Evolutionary conservation across 2,329 filamentous ascomycete species (phyloP).

Genomic region (Calonectria pteridis): DNA sequence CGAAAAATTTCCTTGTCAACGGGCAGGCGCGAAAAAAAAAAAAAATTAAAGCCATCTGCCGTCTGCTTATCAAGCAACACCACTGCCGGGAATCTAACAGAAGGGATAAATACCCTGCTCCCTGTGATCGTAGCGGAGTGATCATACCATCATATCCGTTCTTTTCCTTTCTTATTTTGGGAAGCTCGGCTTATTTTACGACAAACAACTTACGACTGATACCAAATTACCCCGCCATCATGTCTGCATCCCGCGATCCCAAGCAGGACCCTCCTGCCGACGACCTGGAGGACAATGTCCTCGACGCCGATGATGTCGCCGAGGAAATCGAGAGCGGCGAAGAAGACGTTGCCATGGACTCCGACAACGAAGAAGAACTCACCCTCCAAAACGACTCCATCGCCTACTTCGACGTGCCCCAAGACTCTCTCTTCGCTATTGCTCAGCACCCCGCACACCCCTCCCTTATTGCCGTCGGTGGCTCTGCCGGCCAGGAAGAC

Average conservation of each 20-base stretch:
- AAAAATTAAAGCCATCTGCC: conserved; percentile 26
- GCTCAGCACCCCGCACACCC: conserved; percentile 88
- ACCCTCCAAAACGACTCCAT: conserved; percentile 90
- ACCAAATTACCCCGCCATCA: conserved; percentile 44
- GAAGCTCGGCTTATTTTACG: background rate
- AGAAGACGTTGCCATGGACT: conserved; percentile 86
- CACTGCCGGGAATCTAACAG: background rate
- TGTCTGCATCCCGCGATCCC: conserved; percentile 47
- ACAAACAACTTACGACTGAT: background rate
- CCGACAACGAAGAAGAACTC: conserved; percentile 82
- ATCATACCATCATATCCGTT: background rate
- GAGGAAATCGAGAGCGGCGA: conserved; percentile 76
- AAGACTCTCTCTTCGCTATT: conserved; percentile 94
- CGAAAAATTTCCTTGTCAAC: conserved; percentile 40
- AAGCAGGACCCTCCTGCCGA: conserved; percentile 26
- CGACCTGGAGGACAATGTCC: conserved; percentile 50
- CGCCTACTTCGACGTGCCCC: conserved; percentile 91
- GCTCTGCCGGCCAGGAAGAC: conserved; percentile 71
- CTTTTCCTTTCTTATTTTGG: background rate
- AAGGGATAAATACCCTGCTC: conserved; percentile 14
- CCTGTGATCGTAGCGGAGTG: background rate
- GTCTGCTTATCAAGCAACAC: conserved; percentile 47
- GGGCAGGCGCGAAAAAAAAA: conserved; percentile 33
- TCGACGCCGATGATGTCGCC: conserved; percentile 74
- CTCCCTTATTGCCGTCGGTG: conserved; percentile 87